Evolutionary conservation across 148 eudicot genomes (phyloP).

Genomic region (Bassia scoparia): DNA sequence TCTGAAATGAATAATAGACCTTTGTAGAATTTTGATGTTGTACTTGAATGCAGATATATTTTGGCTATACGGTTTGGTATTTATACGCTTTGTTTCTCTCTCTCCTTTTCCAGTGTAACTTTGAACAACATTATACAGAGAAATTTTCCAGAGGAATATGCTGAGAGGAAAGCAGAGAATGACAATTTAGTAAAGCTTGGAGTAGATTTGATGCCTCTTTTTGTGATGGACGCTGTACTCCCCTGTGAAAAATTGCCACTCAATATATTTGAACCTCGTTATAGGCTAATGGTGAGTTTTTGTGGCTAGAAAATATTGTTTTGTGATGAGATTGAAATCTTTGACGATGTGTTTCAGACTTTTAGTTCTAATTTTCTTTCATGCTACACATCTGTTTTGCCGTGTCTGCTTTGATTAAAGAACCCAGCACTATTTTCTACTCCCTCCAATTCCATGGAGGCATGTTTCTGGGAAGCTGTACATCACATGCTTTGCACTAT

Average conservation of each 20-base stretch:
- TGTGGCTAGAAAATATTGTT: neutral
- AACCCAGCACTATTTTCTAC: neutral
- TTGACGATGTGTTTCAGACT: constrained; percentile 1
- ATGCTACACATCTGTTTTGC: neutral
- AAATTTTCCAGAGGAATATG: constrained; percentile 84
- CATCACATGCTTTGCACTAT: too few species aligned
- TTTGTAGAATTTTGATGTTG: neutral
- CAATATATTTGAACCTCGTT: constrained; percentile 98
- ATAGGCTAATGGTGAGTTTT: constrained; percentile 95
- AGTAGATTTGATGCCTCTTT: constrained; percentile 85
- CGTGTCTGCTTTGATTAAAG: neutral
- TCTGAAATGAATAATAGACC: neutral
- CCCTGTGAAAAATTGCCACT: constrained; percentile 87
- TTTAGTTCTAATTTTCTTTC: neutral
- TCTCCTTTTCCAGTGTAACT: constrained; percentile 71
- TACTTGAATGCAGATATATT: neutral
- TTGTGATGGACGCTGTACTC: constrained; percentile 93
- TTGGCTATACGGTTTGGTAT: neutral
- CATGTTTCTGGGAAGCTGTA: too few species aligned
- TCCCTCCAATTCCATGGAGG: too few species aligned
- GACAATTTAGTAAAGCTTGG: constrained; percentile 60
- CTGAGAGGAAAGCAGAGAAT: constrained; percentile 79
- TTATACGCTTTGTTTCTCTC: constrained; percentile 9
- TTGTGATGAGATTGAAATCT: neutral
- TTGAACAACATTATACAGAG: constrained; percentile 87